Evolutionary conservation across 2,329 filamentous ascomycete species (phyloP), one percentile per base, ranked within the genome.

Genomic region (Septoria petroselini): DNA sequence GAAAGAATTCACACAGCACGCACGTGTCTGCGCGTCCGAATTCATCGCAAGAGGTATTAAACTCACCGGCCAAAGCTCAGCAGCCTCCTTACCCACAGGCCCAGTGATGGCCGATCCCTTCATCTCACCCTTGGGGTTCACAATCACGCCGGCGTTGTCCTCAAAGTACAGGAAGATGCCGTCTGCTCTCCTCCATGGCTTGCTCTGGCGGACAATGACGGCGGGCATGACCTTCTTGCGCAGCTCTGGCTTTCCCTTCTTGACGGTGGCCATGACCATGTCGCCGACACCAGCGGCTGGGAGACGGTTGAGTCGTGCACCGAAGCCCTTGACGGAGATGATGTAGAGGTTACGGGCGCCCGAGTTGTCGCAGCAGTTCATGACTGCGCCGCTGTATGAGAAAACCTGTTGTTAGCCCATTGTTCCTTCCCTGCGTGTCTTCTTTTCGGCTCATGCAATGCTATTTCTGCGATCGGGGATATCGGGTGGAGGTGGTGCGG

Each of bases 101-200:
- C 93, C 93, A 68, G 93, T 98, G 75, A 98, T 98, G 75, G 93
- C 93, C 63, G 90, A 96, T 73, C 93, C 93, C 87, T 98, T 98
- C 93, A 98, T 98, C 82, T 98, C 93, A 80, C 93, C 93, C 88
- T 98, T 98, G 77, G 91, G 90, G 83, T 98, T 98, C 82, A 98
- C 93, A 71, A 98, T 98, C 70, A 98, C 93, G 85, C 93, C 93
- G 74, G 93, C 93, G 77, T 98, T 98, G 80, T 98, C 94, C 88
- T 98, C 93, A 72, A 98, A 98, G 84, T 98, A 98, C 68, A 98
- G 85, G 84, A 89, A 98, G 70, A 97, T 88, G 78, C 93, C 94
- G 76, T 98, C 93, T 67, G 88, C 87, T 76, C 93, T 86, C 83
- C 93, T 91, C 93, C 93, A 98, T 70, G 93, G 93, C 86, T 98